Evolutionary conservation across 2,329 filamentous ascomycete species (phyloP), one percentile per base, ranked within the genome.

Genomic region (Colletotrichum caudatum): DNA sequence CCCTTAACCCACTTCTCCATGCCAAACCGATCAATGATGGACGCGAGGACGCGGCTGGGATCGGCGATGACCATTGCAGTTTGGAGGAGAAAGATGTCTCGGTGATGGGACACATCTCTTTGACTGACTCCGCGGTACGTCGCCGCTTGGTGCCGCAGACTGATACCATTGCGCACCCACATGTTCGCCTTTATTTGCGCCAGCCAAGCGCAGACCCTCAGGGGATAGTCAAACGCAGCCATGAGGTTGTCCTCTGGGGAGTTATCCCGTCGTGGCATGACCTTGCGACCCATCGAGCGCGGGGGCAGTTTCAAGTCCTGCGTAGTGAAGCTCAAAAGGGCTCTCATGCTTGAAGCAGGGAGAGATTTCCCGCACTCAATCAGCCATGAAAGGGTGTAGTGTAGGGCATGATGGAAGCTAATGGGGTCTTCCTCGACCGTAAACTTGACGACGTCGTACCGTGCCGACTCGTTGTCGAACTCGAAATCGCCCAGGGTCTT

Each of bases 131-230:
- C 95, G 20, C 94, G 91, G 79, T 99, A 99, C 23, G 95, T 96
- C 64, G 93, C 93, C 79, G 97, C 96, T 81, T 99, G 96, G 80
- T 99, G 96, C 50, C 95, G 91, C 63, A 99, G 88, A 77, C 95
- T 98, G 78, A 99, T 94, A 2, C 96, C 96, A 78, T 99, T 99
- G 67, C 96, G 91, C 74, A 99, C 95, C 96, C 97, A 99, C 91
- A 98, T 97, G 63, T 94, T 94, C 23, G 95, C 94, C 80, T 97
- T 97, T 90, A 99, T 98, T 83, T 99, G 97, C 7, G 96, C 93
- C 41, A 99, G 86, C 96, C 96, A 99, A 26, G 94, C 94, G 79
- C 94, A 98, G 0, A 98, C 95, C 64, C 97, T 89, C 5, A 99
- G 85, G 0, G 97, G 95, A 77, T 94, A 97, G 80, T 99, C 96